Base-by-base conservation (phyloP, 192 early-diverging fungal genomes). In the Entophlyctis luteolus region DNA sequence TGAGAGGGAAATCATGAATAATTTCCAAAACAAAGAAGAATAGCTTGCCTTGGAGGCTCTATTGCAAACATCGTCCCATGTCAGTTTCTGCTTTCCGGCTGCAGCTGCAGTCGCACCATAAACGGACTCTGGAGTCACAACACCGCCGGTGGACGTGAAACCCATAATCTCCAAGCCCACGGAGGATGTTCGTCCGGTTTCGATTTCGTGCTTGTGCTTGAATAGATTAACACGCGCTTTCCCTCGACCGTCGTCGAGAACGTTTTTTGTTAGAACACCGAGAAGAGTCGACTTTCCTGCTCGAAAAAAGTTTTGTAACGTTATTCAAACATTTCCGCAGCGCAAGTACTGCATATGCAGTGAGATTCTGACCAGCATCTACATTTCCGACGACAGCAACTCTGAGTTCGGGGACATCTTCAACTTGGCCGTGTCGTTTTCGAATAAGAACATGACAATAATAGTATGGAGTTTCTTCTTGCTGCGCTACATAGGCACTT, bases 371-470 rank as follows among this genome's bases (percentile, higher is more conserved):
- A 66, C 76, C 73, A 14, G 86, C 87, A 71, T 88, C 87, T 25
- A 96, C 93, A 76, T 96, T 96, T 65, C 94, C 94, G 28, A 87
- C 91, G 29, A 94, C 92, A 16, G 89, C 90, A 10, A 96, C 86
- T 6, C 94, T 85, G 55, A 95, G 77, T 74, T 96, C 94, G 23
- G 89, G 72, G 47, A 96, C 72, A 33, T 91, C 82, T 67, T 94
- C 88, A n/a, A 92, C 83, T n/a, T 85, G 79, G 25, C 78, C 78
- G 4, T 89, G 82, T n/a, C 76, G 71, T 52, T 82, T 83, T 31
- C 94, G 84, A 1, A 95, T 77, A 75, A 96, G 80, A 0, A 89
- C 38, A 68, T 90, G 77, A 1, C 52, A 73, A 49, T 66, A 75
- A 10, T 25, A 54, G 49, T 53, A 57, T 4, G 31, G n/a, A 20